Percentiles rank a stretch among this genome's conserved stretches.
phyloP scores from a whole-genome alignment of 2,329 filamentous ascomycete species.

The Hortaea werneckii region DNA sequence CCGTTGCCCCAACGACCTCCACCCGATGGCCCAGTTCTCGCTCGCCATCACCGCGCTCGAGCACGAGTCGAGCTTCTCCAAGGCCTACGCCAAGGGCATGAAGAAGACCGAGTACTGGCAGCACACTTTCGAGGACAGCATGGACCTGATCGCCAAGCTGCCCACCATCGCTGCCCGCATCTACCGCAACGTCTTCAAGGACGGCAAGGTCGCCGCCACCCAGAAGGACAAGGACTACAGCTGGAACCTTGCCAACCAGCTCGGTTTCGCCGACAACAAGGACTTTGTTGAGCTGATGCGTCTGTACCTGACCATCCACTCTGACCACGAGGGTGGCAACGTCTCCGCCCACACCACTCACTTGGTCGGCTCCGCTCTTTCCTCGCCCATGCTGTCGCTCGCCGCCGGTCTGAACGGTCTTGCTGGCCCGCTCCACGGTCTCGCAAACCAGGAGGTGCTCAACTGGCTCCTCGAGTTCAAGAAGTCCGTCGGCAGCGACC shows the following conservation, averaged over 20 bases:
- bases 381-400: conserved; percentile 93
- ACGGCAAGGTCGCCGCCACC: conserved; percentile 90
- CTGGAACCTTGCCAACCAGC: conserved; percentile 99
- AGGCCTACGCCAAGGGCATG: conserved; percentile 97
- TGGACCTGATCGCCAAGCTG: conserved; percentile 99
- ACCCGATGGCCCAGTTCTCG: conserved; percentile 99
- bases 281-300: conserved; percentile 98
- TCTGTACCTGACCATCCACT: conserved; percentile 99
- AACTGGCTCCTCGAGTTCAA: conserved; percentile 99
- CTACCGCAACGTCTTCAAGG: conserved; percentile 99
- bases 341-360: conserved; percentile 98
- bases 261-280: conserved; percentile 86
- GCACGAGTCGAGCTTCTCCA: conserved; percentile 94
- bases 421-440: conserved; percentile 93
- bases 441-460: conserved; percentile 99
- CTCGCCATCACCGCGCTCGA: conserved; percentile 95
- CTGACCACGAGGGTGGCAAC: conserved; percentile 98
- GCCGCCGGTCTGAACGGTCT: conserved; percentile 96
- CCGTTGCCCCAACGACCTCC: conserved; percentile 96
- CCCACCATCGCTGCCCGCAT: conserved; percentile 96
- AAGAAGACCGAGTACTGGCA: conserved; percentile 99
- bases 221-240: conserved; percentile 99
- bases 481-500: conserved; percentile 82
- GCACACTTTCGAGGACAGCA: conserved; percentile 98
- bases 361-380: conserved; percentile 90